Conservation (phyloP, 768 basidiomycete species). For the Dacryopinax primogenitus region DNA sequence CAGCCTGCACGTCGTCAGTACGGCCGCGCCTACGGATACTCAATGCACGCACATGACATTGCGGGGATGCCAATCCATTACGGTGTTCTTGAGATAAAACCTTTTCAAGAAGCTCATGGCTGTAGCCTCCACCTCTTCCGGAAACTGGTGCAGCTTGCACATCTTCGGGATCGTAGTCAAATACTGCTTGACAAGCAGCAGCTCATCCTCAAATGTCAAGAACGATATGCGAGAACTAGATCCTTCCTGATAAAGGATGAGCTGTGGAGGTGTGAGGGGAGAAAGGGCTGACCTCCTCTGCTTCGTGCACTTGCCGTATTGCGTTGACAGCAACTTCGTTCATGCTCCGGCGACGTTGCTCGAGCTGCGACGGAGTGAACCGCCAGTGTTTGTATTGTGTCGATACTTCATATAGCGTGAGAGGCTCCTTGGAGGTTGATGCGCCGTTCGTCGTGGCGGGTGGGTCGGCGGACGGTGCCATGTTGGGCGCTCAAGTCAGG, state of each 20-base stretch:
- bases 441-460: not conserved
- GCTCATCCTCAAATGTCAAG: conserved; percentile 69
- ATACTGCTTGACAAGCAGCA: conserved; percentile 78
- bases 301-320: conserved; percentile 66
- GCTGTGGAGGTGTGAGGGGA: conserved; percentile 20
- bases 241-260: conserved; percentile 40
- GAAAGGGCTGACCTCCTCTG: conserved; percentile 51
- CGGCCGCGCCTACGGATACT: not conserved
- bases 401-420: conserved; percentile 56
- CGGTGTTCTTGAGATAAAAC: conserved; percentile 94
- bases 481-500: not conserved
- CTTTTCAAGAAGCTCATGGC: conserved; percentile 86
- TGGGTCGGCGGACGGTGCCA: conserved; percentile 3
- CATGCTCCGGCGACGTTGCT: conserved; percentile 45
- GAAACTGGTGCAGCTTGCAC: conserved; percentile 73
- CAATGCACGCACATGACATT: conserved; percentile 74
- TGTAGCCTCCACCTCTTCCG: conserved; percentile 87
- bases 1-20: conserved; percentile 43
- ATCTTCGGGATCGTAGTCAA: conserved; percentile 72
- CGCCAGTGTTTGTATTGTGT: conserved; percentile 83
- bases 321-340: conserved; percentile 65
- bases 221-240: conserved; percentile 64
- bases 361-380: conserved; percentile 59
- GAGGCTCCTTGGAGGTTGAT: not conserved
- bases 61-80: conserved; percentile 99